phyloP scores from a whole-genome alignment of 306 rosid genomes.

The Medicago ruthenica region DNA sequence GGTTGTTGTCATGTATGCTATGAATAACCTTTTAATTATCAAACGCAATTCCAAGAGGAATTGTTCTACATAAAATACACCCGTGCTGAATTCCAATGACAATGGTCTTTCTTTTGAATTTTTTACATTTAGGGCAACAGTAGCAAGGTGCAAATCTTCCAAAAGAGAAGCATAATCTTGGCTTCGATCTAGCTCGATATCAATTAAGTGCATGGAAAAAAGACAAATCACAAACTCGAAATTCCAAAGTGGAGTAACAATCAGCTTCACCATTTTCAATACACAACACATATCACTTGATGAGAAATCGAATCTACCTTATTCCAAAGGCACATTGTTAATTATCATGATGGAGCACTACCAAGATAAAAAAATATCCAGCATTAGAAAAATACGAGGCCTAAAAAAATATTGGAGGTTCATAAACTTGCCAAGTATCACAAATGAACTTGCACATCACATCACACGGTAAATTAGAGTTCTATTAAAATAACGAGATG shows the following conservation, averaged over 20 bases:
- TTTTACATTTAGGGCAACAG: constrained; percentile 42
- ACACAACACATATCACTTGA: constrained; percentile 32
- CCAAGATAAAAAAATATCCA: neutral
- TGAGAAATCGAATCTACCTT: constrained; percentile 39
- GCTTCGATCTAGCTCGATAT: constrained; percentile 33
- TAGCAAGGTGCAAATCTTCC: constrained; percentile 46
- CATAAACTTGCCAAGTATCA: constrained; percentile 39
- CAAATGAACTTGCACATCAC: constrained; percentile 26
- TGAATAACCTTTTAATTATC: neutral
- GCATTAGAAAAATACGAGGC: neutral
- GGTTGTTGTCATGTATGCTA: neutral
- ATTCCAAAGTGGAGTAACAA: constrained; percentile 42
- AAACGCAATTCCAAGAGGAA: neutral
- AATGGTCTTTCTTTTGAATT: constrained; percentile 40
- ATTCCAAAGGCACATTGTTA: constrained; percentile 26
- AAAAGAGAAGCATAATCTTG: constrained; percentile 49
- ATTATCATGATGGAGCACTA: constrained; percentile 43
- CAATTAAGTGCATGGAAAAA: constrained; percentile 29
- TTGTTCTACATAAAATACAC: constrained; percentile 6
- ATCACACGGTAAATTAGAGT: constrained; percentile 36
- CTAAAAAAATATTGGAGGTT: neutral
- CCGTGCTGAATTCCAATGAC: constrained; percentile 45
- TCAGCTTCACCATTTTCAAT: constrained; percentile 44
- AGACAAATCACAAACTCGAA: constrained; percentile 31
- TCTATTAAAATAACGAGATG: constrained; percentile 11